A percentile compares a stretch with the other conserved stretches of the same genome.
phyloP scores from a whole-genome alignment of 257 asterid genomes.

The Jacaranda mimosifolia region DNA sequence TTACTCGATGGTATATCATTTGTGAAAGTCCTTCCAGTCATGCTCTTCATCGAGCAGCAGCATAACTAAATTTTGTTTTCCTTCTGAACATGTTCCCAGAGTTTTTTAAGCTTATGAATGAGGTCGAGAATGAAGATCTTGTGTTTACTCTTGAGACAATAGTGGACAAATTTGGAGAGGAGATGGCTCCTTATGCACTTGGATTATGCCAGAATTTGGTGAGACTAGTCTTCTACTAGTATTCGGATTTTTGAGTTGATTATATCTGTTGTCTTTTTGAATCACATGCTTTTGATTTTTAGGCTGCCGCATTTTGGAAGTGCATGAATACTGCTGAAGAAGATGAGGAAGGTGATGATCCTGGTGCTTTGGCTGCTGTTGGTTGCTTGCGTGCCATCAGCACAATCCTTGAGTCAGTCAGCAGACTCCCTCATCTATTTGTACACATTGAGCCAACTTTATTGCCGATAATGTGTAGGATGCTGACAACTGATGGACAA shows the following conservation, averaged over 20 bases:
- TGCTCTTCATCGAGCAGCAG: constrained; percentile 12
- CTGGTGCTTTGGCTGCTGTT: constrained; percentile 99
- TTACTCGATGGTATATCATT: constrained; percentile 83
- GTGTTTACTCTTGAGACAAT: constrained; percentile 97
- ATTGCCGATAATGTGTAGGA: constrained; percentile 94
- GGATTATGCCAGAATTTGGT: constrained; percentile 99
- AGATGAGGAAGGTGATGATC: constrained; percentile 95
- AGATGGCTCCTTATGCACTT: constrained; percentile 98
- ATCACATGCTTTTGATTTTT: constrained; percentile 31
- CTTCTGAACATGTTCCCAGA: constrained; percentile 53
- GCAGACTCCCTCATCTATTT: constrained; percentile 91
- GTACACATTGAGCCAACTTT: constrained; percentile 86
- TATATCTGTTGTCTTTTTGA: constrained; percentile 1
- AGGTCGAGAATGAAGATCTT: constrained; percentile 99
- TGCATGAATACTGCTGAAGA: constrained; percentile 93
- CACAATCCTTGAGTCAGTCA: constrained; percentile 96
- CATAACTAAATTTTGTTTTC: constrained; percentile 26
- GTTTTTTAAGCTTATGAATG: constrained; percentile 95
- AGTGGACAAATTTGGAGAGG: constrained; percentile 99
- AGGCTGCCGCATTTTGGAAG: constrained; percentile 99
- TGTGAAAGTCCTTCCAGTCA: neutral
- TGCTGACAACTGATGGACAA: constrained; percentile 98
- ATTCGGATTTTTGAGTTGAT: constrained; percentile 20
- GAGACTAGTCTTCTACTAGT: constrained; percentile 28
- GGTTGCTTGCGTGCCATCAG: constrained; percentile 99